Base-by-base conservation (phyloP, 2,329 filamentous ascomycete species). In the Cercospora berteroae region DNA sequence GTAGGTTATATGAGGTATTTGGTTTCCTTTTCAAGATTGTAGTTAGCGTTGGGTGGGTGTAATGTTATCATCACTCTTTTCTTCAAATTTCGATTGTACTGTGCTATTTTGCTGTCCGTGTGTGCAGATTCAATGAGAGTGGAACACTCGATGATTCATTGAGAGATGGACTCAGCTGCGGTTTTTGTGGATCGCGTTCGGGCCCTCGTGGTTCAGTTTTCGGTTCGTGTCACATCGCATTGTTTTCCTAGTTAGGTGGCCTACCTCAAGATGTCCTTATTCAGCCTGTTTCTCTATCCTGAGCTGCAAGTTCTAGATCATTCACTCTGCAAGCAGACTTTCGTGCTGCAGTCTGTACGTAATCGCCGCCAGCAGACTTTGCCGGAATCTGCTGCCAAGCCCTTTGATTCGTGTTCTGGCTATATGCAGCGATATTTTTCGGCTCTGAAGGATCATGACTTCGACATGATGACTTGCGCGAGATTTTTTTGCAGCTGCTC, bases 1-100 rank as follows among this genome's bases (percentile, higher is more conserved):
- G 80, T 97, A 72, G 48, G 44, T 55, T 31, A 23, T 18, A 16
- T 52, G 60, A 33, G 13, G n/a, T 33, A 12, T 60, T 18, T 18
- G 20, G 0, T 23, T 60, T n/a, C 29, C 5, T 57, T 16, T 13
- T 36, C 29, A n/a, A 5, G 12, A 3, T 33, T 36, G 55, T 58
- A 20, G 23, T 58, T 55, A 55, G 48, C 48, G 55, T 58, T 58
- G 55, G 13, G 23, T 23, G 52, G 44, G 20, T 42, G 36, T 48
- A 48, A 48, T 48, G 44, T 48, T 48, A 18, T 59, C 12, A 31
- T 33, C 18, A 23, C 29, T 59, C 33, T 59, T 59, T 23, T 23
- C 10, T 48, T 18, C 20, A 20, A 23, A 12, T 5, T 4, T 23
- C 2, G 42, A 48, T 5, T 48, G n/a, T 48, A 3, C 18, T 48